Evolutionary conservation across 768 basidiomycete genomes (phyloP), one percentile per base, ranked within the genome.

Genomic region (Lentinula aciculospora): DNA sequence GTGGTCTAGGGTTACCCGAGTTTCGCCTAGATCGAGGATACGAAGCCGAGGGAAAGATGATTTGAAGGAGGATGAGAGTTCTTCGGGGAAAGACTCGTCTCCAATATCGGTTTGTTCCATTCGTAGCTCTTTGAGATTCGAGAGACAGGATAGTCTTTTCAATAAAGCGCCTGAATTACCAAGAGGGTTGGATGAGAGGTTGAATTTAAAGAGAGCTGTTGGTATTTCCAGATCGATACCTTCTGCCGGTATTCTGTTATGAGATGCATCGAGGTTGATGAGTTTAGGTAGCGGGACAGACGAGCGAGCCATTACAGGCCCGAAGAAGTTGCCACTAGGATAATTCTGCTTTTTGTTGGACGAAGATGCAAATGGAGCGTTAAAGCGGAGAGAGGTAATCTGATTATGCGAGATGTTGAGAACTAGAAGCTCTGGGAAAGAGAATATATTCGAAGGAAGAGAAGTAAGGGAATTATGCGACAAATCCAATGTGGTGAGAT

Each of bases 331-430:
- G 53, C 79, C 70, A 29, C 72, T 66, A 42, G 58, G 42, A 21
- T 17, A 7, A 10, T 32, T 36, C 13, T 40, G 39, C 19, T 46
- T 29, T 39, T 29, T 32, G 19, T 27, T 12, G 7, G 36, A 60
- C 7, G 36, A 25, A 21, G 36, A 40, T n/a, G 32, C 67, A 66
- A 90, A 89, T 0, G 85, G 82, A 19, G 78, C 74, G 58, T 77
- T 77, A 63, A 92, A 85, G 1, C 86, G 84, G 7, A 92, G 71
- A 2, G 79, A 63, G 7, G 76, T 75, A 9, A 92, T 74, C 0
- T 72, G 67, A 67, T 93, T 93, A 64, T 91, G 81, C 2, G 90
- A 86, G 13, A 92, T 60, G 60, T 92, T 89, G 50, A 93, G 75
- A 27, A 69, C 75, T 3, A 81, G 76, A 32, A 93, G 78, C 36